These are phyloP conservation scores for Mycotypha africana DNA, from an alignment of 371 early-diverging fungal genomes.

Conservation along the genomic window DNA sequence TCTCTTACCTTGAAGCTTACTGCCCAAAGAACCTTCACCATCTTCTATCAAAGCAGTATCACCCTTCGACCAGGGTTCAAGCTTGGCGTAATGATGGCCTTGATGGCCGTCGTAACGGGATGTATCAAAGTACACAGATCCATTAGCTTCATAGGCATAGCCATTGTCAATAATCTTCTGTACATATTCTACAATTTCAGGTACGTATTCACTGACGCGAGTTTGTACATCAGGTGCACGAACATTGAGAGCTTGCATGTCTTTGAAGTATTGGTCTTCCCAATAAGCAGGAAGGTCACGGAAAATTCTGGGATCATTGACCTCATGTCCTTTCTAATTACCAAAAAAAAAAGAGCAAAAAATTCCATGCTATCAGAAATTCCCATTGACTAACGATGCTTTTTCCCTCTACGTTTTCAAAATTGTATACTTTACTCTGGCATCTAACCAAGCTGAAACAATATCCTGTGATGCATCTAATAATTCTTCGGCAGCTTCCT, in stretches of 20 bases:
- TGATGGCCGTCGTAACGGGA: slow-evolving; percentile 77
- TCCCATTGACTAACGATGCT: background rate
- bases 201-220: slow-evolving; percentile 98
- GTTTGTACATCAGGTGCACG: slow-evolving; percentile 92
- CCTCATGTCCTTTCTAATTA: slow-evolving; percentile 48
- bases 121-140: slow-evolving; percentile 99
- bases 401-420: too few relatives aligned
- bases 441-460: slow-evolving; percentile 54
- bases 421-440: slow-evolving; percentile 26
- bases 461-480: slow-evolving; percentile 51
- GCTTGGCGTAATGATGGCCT: slow-evolving; percentile 89
- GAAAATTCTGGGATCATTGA: slow-evolving; percentile 87
- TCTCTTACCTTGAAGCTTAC: slow-evolving; percentile 67
- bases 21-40: slow-evolving; percentile 87
- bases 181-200: slow-evolving; percentile 91
- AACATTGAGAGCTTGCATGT: slow-evolving; percentile 94
- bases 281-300: slow-evolving; percentile 91
- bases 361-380: background rate
- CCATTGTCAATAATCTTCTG: slow-evolving; percentile 93
- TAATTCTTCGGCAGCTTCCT: slow-evolving; percentile 38
- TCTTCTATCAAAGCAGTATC: slow-evolving; percentile 80
- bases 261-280: slow-evolving; percentile 95
- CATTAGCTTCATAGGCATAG: slow-evolving; percentile 90
- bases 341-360: background rate
- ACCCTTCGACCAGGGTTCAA: slow-evolving; percentile 86